Conservation (phyloP, 352 stramenopile species). For the Globisporangium radiosum region DNA sequence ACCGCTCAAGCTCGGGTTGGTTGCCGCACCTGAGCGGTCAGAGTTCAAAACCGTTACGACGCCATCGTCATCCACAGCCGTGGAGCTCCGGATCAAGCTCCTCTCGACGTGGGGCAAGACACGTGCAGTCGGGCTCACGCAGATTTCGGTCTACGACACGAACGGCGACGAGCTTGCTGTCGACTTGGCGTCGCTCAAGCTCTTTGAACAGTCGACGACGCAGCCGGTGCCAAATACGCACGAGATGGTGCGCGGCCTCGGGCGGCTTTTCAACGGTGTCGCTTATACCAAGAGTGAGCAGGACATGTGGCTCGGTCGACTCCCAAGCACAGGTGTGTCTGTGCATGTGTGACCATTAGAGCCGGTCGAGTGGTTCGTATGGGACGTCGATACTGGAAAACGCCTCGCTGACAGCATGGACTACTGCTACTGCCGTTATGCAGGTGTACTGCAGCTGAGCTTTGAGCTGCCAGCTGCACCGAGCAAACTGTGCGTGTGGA, state of each 20-base stretch:
- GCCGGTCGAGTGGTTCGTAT: not conserved
- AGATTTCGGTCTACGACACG: slow-evolving; percentile 59
- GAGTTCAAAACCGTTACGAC: not conserved
- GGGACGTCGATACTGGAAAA: too few species aligned
- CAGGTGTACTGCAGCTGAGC: slow-evolving; percentile 45
- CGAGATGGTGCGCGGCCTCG: slow-evolving; percentile 61
- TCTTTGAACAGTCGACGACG: slow-evolving; percentile 46
- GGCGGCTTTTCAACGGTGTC: slow-evolving; percentile 50
- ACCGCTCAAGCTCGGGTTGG: slow-evolving; percentile 16
- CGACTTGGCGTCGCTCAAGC: slow-evolving; percentile 29
- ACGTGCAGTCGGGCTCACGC: slow-evolving; percentile 46
- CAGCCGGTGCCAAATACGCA: slow-evolving; percentile 45
- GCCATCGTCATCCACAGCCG: not conserved
- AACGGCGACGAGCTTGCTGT: slow-evolving; percentile 53
- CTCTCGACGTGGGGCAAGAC: slow-evolving; percentile 66
- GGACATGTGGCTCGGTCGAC: slow-evolving; percentile 71
- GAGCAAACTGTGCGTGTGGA: slow-evolving; percentile 76
- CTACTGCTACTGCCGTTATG: not conserved
- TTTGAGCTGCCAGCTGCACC: slow-evolving; percentile 35
- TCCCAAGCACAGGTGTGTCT: slow-evolving; percentile 39
- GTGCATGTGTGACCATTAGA: not conserved
- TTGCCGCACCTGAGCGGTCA: too few species aligned
- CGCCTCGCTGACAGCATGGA: too few species aligned
- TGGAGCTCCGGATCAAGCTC: slow-evolving; percentile 58
- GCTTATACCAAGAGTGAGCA: slow-evolving; percentile 57